These are phyloP conservation scores for Suhomyces panamericanus DNA, from an alignment of 1,139 yeast species.

Conservation along the genomic window DNA sequence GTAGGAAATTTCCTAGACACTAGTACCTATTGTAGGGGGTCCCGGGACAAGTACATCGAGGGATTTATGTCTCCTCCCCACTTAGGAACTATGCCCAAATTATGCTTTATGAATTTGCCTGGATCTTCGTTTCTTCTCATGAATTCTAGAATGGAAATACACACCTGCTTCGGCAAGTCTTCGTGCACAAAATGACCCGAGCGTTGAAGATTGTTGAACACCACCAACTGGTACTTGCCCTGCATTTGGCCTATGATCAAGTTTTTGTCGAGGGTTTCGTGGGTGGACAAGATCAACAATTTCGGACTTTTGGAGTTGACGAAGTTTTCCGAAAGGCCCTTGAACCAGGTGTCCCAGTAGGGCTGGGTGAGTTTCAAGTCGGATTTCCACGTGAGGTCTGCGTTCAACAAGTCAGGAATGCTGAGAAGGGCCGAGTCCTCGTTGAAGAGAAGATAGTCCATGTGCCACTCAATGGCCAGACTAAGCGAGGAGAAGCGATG, in stretches of 20 bases:
- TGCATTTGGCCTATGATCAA: conserved; percentile 97
- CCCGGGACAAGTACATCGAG: neutral
- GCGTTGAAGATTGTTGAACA: conserved; percentile 57
- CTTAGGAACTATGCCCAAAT: conserved; percentile 44
- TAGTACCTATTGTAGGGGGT: neutral
- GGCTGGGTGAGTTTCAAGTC: conserved; percentile 60
- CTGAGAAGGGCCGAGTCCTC: conserved; percentile 68
- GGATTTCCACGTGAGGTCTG: conserved; percentile 55
- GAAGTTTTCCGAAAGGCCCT: conserved; percentile 65
- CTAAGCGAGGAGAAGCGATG: conserved; percentile 47
- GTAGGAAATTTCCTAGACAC: no score
- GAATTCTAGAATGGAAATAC: conserved; percentile 53
- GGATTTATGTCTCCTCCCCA: conserved; percentile 52
- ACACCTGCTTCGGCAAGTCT: conserved; percentile 73
- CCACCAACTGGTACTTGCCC: conserved; percentile 86
- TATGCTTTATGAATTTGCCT: conserved; percentile 37
- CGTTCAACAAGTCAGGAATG: conserved; percentile 62
- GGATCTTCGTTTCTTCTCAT: conserved; percentile 46
- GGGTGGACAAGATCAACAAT: conserved; percentile 80
- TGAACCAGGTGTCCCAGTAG: conserved; percentile 85
- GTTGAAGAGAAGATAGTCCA: conserved; percentile 55
- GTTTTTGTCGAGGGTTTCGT: conserved; percentile 81
- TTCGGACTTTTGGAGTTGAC: conserved; percentile 56
- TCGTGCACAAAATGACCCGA: conserved; percentile 94
- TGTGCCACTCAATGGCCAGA: conserved; percentile 84